Evolutionary conservation across 2,329 filamentous ascomycete species (phyloP).

Genomic region (Cladosporium sp.): DNA sequence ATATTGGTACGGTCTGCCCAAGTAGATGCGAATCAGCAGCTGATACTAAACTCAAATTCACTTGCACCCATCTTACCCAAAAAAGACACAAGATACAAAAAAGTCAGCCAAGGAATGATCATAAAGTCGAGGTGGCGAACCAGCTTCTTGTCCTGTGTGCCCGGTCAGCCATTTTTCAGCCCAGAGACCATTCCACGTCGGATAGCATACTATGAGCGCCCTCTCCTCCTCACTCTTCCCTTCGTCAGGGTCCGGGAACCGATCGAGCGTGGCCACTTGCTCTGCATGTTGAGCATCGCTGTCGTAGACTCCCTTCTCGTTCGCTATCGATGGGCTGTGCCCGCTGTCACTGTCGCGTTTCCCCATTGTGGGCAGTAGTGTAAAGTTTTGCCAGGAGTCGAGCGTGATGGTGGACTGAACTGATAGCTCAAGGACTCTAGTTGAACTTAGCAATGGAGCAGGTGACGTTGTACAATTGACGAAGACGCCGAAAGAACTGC

Average conservation of each 20-base stretch:
- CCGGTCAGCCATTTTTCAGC: background rate
- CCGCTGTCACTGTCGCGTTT: slow-evolving; percentile 1
- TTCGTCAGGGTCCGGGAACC: slow-evolving; percentile 21
- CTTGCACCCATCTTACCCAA: slow-evolving; percentile 36
- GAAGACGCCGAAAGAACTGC: background rate
- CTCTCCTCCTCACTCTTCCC: slow-evolving; percentile 24
- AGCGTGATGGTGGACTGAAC: background rate
- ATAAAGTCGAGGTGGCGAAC: slow-evolving; percentile 55
- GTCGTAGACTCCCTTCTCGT: background rate
- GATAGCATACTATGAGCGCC: slow-evolving; percentile 17
- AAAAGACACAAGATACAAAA: slow-evolving; percentile 60
- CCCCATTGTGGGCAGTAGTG: background rate
- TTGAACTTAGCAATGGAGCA: background rate
- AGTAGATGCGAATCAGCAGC: background rate
- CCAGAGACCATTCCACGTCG: background rate
- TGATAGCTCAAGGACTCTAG: background rate
- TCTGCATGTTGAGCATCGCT: background rate
- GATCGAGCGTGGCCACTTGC: background rate
- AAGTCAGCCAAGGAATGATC: slow-evolving; percentile 54
- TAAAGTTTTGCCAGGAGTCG: background rate
- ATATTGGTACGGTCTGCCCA: slow-evolving; percentile 39
- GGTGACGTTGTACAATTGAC: background rate
- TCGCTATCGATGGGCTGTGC: background rate
- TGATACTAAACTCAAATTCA: too few species aligned
- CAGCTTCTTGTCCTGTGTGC: slow-evolving; percentile 50